These are phyloP conservation scores for Lophiostoma macrostomum DNA, from an alignment of 495 filamentous ascomycete species.

Conservation along the genomic window DNA sequence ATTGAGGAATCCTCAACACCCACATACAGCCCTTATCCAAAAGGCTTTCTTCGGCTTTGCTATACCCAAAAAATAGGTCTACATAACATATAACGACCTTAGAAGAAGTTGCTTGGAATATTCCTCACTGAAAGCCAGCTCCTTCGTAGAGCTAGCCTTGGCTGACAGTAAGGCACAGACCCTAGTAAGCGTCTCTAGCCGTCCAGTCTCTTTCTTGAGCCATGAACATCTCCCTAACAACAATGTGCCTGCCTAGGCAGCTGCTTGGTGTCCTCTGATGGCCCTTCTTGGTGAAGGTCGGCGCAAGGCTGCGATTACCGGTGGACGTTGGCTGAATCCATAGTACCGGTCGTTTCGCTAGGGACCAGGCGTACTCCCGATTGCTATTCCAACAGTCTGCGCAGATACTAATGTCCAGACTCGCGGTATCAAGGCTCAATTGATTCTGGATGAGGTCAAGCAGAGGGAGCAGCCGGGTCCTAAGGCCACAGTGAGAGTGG, in stretches of 20 bases:
- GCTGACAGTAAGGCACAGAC: no score
- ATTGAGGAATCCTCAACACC: no score
- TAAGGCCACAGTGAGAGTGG: conserved; percentile 74
- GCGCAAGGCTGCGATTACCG: neutral
- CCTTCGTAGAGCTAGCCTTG: no score
- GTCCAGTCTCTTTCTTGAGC: conserved; percentile 61
- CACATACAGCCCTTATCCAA: no score
- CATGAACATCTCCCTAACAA: conserved; percentile 53
- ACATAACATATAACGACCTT: no score
- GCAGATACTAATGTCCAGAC: conserved; percentile 47
- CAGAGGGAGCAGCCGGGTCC: conserved; percentile 62
- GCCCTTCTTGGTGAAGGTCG: neutral
- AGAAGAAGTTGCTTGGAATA: no score
- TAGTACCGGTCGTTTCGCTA: conserved; percentile 38
- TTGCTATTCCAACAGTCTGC: conserved; percentile 46
- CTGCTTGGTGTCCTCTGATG: conserved; percentile 10
- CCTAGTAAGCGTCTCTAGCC: conserved; percentile 29
- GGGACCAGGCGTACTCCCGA: conserved; percentile 37
- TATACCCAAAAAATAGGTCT: no score
- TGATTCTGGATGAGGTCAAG: conserved; percentile 60
- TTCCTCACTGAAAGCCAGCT: no score
- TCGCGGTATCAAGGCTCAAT: conserved; percentile 26
- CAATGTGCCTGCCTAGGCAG: conserved; percentile 28
- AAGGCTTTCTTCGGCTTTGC: no score
- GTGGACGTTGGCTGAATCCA: conserved; percentile 32